Percentiles rank a stretch among this genome's conserved stretches.
Conservation (phyloP, 352 stramenopile species). For the Globisporangium barbulae region DNA sequence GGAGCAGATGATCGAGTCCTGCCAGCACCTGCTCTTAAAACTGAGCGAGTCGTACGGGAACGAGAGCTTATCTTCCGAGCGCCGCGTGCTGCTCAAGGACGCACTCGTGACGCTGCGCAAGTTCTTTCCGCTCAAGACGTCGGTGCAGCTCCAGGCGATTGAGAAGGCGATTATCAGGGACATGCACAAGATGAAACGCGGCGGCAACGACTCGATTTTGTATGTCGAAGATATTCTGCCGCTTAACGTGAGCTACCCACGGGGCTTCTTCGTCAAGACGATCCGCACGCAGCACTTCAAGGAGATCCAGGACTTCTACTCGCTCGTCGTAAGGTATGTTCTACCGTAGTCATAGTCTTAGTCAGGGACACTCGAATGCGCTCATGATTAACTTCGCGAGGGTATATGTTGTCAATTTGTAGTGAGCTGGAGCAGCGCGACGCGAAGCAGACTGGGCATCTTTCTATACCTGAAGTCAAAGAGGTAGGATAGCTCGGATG, state of each 20-base stretch:
- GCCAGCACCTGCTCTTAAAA: conserved; percentile 39
- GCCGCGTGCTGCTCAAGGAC: conserved; percentile 66
- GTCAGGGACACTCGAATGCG: not conserved
- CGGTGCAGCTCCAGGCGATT: conserved; percentile 63
- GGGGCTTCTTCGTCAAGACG: conserved; percentile 76
- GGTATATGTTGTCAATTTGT: not conserved
- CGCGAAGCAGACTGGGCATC: conserved; percentile 31
- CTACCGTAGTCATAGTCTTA: no score
- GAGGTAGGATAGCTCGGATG: conserved; percentile 12
- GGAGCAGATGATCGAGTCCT: conserved; percentile 59
- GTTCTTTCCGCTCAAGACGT: conserved; percentile 79
- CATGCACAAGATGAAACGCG: conserved; percentile 76
- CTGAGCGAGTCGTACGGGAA: conserved; percentile 51
- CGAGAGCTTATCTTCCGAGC: conserved; percentile 52
- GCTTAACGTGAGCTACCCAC: conserved; percentile 35
- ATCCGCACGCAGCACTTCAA: conserved; percentile 81
- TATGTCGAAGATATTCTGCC: conserved; percentile 75
- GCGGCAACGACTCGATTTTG: conserved; percentile 64
- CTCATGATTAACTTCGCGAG: not conserved
- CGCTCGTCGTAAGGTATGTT: conserved; percentile 38
- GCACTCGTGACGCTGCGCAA: conserved; percentile 66
- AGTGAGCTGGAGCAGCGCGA: conserved; percentile 65
- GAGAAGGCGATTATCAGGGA: conserved; percentile 75
- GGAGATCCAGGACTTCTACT: conserved; percentile 80
- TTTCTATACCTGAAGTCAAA: conserved; percentile 37